A percentile compares a stretch with the other conserved stretches of the same genome.
Evolutionary conservation across 2,329 filamentous ascomycete genomes (phyloP).

Genomic region (Fusarium bulbicola): DNA sequence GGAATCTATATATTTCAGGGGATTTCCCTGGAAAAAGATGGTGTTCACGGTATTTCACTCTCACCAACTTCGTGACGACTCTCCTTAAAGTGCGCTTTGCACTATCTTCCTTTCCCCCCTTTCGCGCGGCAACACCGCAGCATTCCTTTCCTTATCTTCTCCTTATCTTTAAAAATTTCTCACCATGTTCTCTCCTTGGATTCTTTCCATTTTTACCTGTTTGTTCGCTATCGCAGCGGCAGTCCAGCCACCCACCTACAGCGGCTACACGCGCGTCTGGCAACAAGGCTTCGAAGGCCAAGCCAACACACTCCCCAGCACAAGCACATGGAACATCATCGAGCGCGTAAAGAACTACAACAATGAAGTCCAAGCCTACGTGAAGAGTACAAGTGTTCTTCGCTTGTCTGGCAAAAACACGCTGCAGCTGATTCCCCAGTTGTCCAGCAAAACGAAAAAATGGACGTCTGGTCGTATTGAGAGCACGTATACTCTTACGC

Average conservation of each 20-base stretch:
- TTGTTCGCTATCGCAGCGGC: constrained; percentile 49
- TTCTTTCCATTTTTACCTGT: constrained; percentile 42
- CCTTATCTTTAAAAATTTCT: not conserved
- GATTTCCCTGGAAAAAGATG: not conserved
- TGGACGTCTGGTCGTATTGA: constrained; percentile 68
- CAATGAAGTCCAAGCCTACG: constrained; percentile 62
- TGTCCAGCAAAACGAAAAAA: constrained; percentile 44
- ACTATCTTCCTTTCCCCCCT: not conserved
- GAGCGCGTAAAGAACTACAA: constrained; percentile 56
- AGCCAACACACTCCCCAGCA: constrained; percentile 47
- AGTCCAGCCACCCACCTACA: constrained; percentile 50
- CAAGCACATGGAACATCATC: constrained; percentile 54
- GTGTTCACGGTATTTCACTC: not conserved
- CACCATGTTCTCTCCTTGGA: constrained; percentile 37
- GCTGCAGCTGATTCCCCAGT: constrained; percentile 61
- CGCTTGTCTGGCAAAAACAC: constrained; percentile 60
- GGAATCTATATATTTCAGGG: not conserved
- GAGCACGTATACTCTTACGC: constrained; percentile 57
- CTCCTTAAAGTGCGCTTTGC: not conserved
- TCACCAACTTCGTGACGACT: not conserved
- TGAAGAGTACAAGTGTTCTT: constrained; percentile 55
- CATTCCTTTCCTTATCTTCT: not conserved
- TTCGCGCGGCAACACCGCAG: constrained; percentile 12
- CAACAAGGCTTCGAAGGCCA: constrained; percentile 54
- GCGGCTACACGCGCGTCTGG: constrained; percentile 53